phyloP scores from a whole-genome alignment of 495 filamentous ascomycete species.

The Tetracladium setigerum region DNA sequence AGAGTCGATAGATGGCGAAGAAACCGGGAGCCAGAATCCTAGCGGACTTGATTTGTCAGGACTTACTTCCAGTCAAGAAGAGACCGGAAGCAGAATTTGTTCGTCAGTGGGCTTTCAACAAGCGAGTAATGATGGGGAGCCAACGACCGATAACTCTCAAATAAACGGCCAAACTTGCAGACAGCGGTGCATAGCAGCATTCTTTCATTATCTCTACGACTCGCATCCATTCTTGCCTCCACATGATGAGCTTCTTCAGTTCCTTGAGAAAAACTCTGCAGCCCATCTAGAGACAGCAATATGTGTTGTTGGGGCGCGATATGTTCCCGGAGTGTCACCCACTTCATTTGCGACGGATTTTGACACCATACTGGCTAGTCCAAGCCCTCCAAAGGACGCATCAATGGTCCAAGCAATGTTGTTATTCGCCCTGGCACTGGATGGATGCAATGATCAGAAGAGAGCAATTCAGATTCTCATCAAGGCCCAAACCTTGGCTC shows the following conservation, averaged over 20 bases:
- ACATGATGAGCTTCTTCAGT: conserved; percentile 33
- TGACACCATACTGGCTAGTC: conserved; percentile 39
- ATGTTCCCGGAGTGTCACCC: conserved; percentile 36
- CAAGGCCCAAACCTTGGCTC: conserved; percentile 55
- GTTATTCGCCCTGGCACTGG: conserved; percentile 64
- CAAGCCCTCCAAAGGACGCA: conserved; percentile 43
- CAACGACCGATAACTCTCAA: background rate
- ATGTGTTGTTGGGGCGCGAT: conserved; percentile 57
- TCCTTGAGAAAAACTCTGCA: conserved; percentile 33
- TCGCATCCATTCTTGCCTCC: conserved; percentile 58
- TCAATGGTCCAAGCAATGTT: conserved; percentile 69
- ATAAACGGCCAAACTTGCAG: background rate
- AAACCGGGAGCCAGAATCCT: background rate
- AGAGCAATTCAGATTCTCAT: conserved; percentile 56
- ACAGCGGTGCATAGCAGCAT: conserved; percentile 36
- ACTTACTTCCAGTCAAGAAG: too few species aligned
- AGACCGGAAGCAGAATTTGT: background rate
- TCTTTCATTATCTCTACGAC: conserved; percentile 54
- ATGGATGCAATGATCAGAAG: conserved; percentile 59
- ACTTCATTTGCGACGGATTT: conserved; percentile 47
- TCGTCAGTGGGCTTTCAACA: background rate
- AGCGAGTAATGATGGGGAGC: background rate
- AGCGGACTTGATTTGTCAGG: background rate
- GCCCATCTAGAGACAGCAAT: conserved; percentile 48
- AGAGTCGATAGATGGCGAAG: background rate